Percentiles rank a stretch among this genome's conserved stretches.
phyloP scores from a whole-genome alignment of 306 rosid species.

The Cucurbita ficifolia region DNA sequence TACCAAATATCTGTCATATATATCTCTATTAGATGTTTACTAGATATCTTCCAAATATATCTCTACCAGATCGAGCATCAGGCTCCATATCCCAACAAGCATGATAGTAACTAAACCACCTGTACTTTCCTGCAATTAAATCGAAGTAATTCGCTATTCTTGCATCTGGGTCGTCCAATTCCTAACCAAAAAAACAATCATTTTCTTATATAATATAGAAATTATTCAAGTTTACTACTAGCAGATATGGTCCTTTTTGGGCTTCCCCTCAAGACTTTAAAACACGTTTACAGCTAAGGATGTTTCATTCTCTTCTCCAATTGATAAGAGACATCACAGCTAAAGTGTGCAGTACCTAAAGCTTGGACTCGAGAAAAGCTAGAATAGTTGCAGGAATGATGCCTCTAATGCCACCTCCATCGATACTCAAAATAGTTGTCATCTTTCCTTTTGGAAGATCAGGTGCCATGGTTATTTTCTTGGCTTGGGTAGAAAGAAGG shows the following conservation, averaged over 20 bases:
- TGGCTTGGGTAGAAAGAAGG: neutral
- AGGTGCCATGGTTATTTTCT: neutral
- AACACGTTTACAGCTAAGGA: too few species aligned
- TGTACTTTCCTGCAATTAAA: slow-evolving; percentile 29
- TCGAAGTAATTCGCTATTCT: slow-evolving; percentile 28
- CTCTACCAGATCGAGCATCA: too few species aligned
- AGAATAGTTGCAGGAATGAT: slow-evolving; percentile 20
- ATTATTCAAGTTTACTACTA: neutral
- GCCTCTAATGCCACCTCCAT: slow-evolving; percentile 30
- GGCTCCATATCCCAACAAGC: too few species aligned
- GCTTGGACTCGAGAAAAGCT: slow-evolving; percentile 24
- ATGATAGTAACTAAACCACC: slow-evolving; percentile 25
- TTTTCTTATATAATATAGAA: neutral
- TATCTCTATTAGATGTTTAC: too few species aligned
- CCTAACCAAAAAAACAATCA: neutral
- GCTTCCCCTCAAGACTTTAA: too few species aligned
- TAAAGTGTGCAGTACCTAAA: slow-evolving; percentile 14
- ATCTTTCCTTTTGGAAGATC: neutral
- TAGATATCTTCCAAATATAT: too few species aligned
- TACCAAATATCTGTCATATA: too few species aligned
- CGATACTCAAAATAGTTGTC: slow-evolving; percentile 23
- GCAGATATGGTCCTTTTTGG: too few species aligned
- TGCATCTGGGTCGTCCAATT: slow-evolving; percentile 19
- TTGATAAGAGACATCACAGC: too few species aligned
- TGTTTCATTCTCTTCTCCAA: too few species aligned